phyloP scores from a whole-genome alignment of 1,284 basidiomycete genomes.

The Takashimella koratensis region DNA sequence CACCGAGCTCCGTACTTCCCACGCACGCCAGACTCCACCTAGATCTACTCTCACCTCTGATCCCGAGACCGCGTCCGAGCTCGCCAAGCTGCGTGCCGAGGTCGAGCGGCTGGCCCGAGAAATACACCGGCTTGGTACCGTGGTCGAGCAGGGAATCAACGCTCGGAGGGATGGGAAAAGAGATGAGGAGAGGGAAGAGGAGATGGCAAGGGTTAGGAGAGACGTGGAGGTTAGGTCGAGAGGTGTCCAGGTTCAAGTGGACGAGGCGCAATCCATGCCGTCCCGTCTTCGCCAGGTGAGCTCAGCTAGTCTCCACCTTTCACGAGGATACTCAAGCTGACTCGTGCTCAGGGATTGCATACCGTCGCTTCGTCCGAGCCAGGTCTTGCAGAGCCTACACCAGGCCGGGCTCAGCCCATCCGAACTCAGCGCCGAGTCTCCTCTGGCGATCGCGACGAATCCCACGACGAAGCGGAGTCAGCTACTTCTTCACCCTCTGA shows the following conservation, averaged over 20 bases:
- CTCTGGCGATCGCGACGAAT: too few species aligned
- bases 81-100: constrained; percentile 54
- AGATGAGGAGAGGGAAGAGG: constrained; percentile 22
- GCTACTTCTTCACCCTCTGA: not conserved
- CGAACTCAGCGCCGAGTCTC: too few species aligned
- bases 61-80: constrained; percentile 51
- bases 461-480: not conserved
- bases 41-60: not conserved
- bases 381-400: constrained; percentile 25
- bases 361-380: constrained; percentile 22
- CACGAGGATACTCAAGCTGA: constrained; percentile 32
- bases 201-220: constrained; percentile 25
- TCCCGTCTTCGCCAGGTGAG: not conserved
- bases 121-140: constrained; percentile 71
- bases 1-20: constrained; percentile 58
- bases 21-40: constrained; percentile 3
- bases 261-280: not conserved
- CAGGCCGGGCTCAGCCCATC: not conserved
- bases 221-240: constrained; percentile 22
- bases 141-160: constrained; percentile 75
- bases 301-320: constrained; percentile 9
- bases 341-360: constrained; percentile 43
- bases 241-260: not conserved
- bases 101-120: constrained; percentile 64
- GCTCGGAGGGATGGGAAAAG: constrained; percentile 55